Base-by-base conservation (phyloP, 2,329 filamentous ascomycete genomes). In the Fonsecaea monophora region DNA sequence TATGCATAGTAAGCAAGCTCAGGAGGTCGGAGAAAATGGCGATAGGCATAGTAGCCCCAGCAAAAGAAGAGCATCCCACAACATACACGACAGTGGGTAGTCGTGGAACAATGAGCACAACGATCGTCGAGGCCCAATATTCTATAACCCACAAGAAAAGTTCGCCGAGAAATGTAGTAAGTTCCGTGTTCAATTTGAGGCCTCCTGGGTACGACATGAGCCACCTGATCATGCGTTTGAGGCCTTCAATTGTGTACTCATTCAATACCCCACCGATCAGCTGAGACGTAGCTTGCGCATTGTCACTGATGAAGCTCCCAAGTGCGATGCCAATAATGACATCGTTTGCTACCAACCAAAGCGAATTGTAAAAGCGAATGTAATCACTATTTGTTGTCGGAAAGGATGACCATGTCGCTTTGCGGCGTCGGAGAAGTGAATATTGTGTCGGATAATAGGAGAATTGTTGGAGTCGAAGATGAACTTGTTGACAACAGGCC, bases 381-480 rank as follows among this genome's bases (percentile, higher is more conserved):
- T 99, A 99, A 78, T 99, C 95, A 0, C 94, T 92, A 78, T 99
- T 94, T 73, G 90, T 97, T 56, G 90, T 95, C 0, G 94, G 97
- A 63, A 98, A 91, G 77, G 94, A 98, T 66, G 93, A 92, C 94
- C 95, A 98, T 73, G 96, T 92, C 69, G 90, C 89, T 76, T 96
- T 96, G 45, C 94, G 86, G 75, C 92, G 89, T n/a, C 94, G 90
- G 55, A 99, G 80, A 15, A 93, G 98, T 53, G 94, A 85, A 76
- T 98, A 97, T 77, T 99, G 94, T 79, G 96, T 92, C 1, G 95
- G 96, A 94, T 94, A 98, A 78, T 99, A 99, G 79, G 94, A 98
- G 76, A 98, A 98, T 77, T 99, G 95, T 76, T 98, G 93, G 25
- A 99, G 85, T 4, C 95, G 91, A 71, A 99, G 97, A 79, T 99